Conservation (phyloP, 352 stramenopile genomes). For the Plasmopara viticola region DNA sequence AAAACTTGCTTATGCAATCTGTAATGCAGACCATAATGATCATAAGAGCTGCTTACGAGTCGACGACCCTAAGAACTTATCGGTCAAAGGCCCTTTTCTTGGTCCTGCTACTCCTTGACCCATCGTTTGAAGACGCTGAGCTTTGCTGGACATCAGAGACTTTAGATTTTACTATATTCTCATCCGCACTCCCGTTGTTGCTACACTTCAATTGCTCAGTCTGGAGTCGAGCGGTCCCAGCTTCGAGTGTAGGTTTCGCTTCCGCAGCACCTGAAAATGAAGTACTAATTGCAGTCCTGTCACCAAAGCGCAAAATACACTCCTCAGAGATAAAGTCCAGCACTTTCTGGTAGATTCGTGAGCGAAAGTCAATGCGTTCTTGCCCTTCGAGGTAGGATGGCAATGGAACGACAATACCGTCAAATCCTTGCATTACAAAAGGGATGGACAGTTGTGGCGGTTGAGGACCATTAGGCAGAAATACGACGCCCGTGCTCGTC, state of each 20-base stretch:
- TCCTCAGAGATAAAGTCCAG: conserved; percentile 81
- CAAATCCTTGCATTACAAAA: conserved; percentile 65
- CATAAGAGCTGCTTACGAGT: background rate
- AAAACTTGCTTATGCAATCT: no score
- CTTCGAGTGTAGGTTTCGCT: background rate
- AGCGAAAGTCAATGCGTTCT: conserved; percentile 67
- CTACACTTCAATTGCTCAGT: conserved; percentile 2
- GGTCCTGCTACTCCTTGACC: conserved; percentile 3
- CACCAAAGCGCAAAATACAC: conserved; percentile 50
- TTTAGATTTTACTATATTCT: conserved; percentile 3
- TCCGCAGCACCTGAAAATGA: background rate
- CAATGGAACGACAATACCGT: conserved; percentile 71
- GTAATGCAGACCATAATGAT: background rate
- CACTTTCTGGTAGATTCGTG: conserved; percentile 78
- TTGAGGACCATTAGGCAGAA: conserved; percentile 43
- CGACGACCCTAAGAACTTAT: background rate
- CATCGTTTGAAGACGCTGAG: conserved; percentile 1
- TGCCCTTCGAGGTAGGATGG: conserved; percentile 69
- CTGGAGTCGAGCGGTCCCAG: conserved; percentile 1
- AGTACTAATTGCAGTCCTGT: conserved; percentile 7
- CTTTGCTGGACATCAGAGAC: conserved; percentile 3
- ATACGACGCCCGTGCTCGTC: conserved; percentile 25
- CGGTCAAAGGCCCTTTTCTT: conserved; percentile 18
- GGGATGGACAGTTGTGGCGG: conserved; percentile 46
- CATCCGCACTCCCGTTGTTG: background rate